Evolutionary conservation across 148 eudicot species (phyloP), one percentile per base, ranked within the genome.

Genomic region (Silene conica): DNA sequence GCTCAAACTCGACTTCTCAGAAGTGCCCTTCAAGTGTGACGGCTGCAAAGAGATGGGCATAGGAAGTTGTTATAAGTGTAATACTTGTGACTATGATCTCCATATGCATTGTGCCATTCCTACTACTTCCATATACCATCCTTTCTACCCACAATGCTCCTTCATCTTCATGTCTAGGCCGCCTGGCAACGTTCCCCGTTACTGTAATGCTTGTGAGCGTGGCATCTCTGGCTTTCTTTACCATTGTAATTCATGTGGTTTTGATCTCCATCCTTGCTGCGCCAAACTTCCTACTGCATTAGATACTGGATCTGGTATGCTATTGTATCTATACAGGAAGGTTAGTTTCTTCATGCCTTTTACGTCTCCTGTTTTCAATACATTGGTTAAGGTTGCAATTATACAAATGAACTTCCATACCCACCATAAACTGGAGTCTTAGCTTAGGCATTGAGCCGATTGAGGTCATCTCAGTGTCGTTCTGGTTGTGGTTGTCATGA

Each of bases 221-320:
- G 88, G 77, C 52, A 78, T 91, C 18, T 58, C 87, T 0, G 97
- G 98, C 1, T 94, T 89, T 64, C 78, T 87, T n/a, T 94, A 94
- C 86, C 98, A 94, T 67, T 91, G 98, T 78, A 76, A 77, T 16
- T 45, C 79, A 1, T 94, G 98, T 46, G 98, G 91, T 6, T 94
- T 88, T 65, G 97, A 94, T 74, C 95, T 94, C 13, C 97, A 94
- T 60, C 97, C 95, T 0, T 94, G 98, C 41, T 94, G 98, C 61
- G 98, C 97, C 1, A 87, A 88, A 87, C 97, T 91, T 26, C 97
- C 98, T 1, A 86, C 85, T 81, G 81, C 86, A 58, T 80, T 93
- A 10, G 87, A 93, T 57, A 94, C 88, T 70, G 97, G 91, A 0
- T 86, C 86, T 11, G 77, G 87, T 67, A 84, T 87, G 56, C 43